Base-by-base conservation (phyloP, 306 rosid genomes). In the Dryas alaskensis region DNA sequence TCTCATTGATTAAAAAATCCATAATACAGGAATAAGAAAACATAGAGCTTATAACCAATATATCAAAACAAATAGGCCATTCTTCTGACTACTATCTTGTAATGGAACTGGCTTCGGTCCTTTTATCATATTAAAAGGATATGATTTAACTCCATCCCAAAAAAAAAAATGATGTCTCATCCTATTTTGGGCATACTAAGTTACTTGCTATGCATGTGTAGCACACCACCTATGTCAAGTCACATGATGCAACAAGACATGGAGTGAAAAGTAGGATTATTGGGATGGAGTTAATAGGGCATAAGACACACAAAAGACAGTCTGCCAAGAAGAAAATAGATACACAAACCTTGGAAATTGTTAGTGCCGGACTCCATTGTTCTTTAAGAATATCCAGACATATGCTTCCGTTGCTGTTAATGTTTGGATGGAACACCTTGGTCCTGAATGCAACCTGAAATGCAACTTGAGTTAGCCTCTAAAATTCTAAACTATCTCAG, bases 351-450 rank as follows among this genome's bases (percentile, higher is more conserved):
- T 90, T 92, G 58, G 96, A 90, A 81, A 92, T 87, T 67, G 98
- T 92, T 50, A 92, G 76, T 27, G 94, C 90, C 13, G 92, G 98
- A 83, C 92, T 90, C 98, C 98, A 92, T 58, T 92, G 96, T 78
- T 90, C 96, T 77, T 90, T 90, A 44, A 92, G 98, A 81, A 90
- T 90, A 83, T 92, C 96, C 73, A 92, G 86, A 73, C 98, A 92
- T 62, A 92, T 92, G 72, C 89, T 92, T 78, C 98, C 98, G 37
- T 89, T 90, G 76, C 94, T 90, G 62, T 90, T 92, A 79, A 92
- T 88, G 80, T 92, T 92, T 37, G 98, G 98, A 80, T 92, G 98
- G 86, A 90, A 92, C n/a, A 92, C 96, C 87, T 90, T 92, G 12
- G 96, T 92, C 91, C 91, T 90, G 72, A 92, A 90, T 43, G 96